A percentile compares a stretch with the other conserved stretches of the same genome.
phyloP scores from a whole-genome alignment of 1,284 basidiomycete genomes.

The Calocybe gambosa region DNA sequence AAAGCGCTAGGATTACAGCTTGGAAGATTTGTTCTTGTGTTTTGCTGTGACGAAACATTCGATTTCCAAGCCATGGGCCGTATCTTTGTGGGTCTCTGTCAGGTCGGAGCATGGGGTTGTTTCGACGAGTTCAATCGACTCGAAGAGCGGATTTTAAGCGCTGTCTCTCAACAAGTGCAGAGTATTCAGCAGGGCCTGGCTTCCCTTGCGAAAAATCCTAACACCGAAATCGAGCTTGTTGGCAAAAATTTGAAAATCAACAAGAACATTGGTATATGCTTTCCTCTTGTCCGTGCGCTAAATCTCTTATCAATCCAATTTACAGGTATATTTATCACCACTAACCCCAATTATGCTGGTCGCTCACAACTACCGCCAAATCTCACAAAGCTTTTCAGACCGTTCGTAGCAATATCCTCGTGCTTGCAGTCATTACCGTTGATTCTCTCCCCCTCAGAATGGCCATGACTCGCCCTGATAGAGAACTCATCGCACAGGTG shows the following conservation, averaged over 20 bases:
- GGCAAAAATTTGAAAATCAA: constrained; percentile 93
- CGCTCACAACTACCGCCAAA: constrained; percentile 97
- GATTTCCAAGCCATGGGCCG: constrained; percentile 99
- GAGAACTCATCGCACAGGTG: constrained; percentile 98
- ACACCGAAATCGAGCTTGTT: constrained; percentile 91
- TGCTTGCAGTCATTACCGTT: background rate
- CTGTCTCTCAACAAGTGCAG: constrained; percentile 98
- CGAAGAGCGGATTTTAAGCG: constrained; percentile 95
- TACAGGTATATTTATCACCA: constrained; percentile 92
- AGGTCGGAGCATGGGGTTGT: constrained; percentile 99
- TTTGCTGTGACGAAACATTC: constrained; percentile 99
- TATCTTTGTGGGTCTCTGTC: constrained; percentile 97
- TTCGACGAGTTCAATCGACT: constrained; percentile 98
- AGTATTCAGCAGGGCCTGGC: constrained; percentile 95
- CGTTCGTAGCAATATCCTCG: constrained; percentile 42
- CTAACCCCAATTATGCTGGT: constrained; percentile 97
- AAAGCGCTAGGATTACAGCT: constrained; percentile 98
- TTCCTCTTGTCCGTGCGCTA: background rate
- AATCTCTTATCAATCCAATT: background rate
- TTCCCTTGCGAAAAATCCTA: constrained; percentile 72
- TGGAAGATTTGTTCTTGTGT: constrained; percentile 96
- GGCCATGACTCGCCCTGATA: constrained; percentile 98
- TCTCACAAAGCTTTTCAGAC: constrained; percentile 91
- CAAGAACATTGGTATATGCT: constrained; percentile 76
- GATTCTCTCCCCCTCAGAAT: constrained; percentile 50